Evolutionary conservation across 768 basidiomycete genomes (phyloP).

Genomic region (Mycena albidolilacea): DNA sequence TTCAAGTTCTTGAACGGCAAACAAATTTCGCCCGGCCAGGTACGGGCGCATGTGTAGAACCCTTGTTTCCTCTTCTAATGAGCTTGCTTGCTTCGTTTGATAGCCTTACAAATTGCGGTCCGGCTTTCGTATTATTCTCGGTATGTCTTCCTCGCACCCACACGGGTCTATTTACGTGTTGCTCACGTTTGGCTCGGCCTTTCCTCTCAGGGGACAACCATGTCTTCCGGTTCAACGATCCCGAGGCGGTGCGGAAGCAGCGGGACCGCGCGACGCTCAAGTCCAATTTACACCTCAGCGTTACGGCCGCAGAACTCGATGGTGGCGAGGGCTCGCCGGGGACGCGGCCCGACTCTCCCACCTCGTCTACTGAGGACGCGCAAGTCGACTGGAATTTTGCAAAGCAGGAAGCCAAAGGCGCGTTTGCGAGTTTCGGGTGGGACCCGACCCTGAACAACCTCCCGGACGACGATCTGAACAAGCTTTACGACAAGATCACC

Average conservation of each 20-base stretch:
- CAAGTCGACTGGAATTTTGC: constrained; percentile 99
- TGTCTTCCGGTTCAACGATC: constrained; percentile 97
- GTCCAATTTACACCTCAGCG: constrained; percentile 76
- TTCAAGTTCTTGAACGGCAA: constrained; percentile 94
- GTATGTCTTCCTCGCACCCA: constrained; percentile 56
- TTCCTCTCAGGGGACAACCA: constrained; percentile 85
- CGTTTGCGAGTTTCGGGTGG: constrained; percentile 86
- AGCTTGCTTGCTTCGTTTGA: constrained; percentile 40
- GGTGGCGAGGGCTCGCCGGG: constrained; percentile 60
- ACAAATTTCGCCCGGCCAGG: constrained; percentile 83
- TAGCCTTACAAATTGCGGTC: constrained; percentile 90
- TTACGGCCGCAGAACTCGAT: constrained; percentile 79
- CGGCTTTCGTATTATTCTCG: constrained; percentile 97
- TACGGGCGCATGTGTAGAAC: constrained; percentile 51
- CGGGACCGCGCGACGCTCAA: constrained; percentile 85
- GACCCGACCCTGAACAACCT: constrained; percentile 94
- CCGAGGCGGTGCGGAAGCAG: constrained; percentile 93
- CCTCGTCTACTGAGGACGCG: constrained; percentile 75
- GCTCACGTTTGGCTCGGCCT: constrained; percentile 34
- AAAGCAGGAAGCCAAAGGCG: constrained; percentile 95
- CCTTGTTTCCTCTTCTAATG: constrained; percentile 35
- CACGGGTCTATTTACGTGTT: constrained; percentile 28
- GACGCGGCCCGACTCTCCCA: constrained; percentile 86
- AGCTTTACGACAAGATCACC: constrained; percentile 94
- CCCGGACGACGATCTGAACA: constrained; percentile 95